Evolutionary conservation across 345 rosid species (phyloP).

Genomic region (Eucalyptus pauciflora): DNA sequence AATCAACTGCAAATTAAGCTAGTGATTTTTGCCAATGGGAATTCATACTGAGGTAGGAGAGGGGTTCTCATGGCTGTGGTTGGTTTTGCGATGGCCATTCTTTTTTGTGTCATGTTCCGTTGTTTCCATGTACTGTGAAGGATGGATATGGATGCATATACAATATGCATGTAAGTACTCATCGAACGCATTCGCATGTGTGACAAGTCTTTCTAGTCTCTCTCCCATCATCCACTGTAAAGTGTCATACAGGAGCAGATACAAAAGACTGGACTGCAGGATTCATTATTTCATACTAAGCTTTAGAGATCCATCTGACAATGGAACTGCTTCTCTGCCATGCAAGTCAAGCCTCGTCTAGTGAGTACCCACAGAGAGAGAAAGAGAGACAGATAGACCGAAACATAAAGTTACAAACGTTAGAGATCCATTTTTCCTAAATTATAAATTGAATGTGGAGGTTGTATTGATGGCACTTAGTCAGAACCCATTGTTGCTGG

Average conservation of each 20-base stretch:
- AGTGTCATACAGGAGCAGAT: background rate
- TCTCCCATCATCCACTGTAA: background rate
- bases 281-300: background rate
- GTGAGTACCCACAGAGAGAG: background rate
- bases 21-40: background rate
- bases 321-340: background rate
- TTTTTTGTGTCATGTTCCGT: background rate
- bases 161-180: background rate
- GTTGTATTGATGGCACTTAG: background rate
- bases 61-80: background rate
- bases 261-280: background rate
- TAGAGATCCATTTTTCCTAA: background rate
- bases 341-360: background rate
- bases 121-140: background rate
- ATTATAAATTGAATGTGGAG: background rate
- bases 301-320: background rate
- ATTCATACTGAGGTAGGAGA: background rate
- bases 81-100: background rate
- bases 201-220: background rate
- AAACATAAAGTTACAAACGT: background rate
- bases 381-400: background rate
- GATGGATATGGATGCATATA: background rate
- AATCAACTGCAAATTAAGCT: background rate
- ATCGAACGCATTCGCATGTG: background rate
- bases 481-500: background rate